Base-by-base conservation (phyloP, 1,284 basidiomycete species). In the Moniliella sp. region DNA sequence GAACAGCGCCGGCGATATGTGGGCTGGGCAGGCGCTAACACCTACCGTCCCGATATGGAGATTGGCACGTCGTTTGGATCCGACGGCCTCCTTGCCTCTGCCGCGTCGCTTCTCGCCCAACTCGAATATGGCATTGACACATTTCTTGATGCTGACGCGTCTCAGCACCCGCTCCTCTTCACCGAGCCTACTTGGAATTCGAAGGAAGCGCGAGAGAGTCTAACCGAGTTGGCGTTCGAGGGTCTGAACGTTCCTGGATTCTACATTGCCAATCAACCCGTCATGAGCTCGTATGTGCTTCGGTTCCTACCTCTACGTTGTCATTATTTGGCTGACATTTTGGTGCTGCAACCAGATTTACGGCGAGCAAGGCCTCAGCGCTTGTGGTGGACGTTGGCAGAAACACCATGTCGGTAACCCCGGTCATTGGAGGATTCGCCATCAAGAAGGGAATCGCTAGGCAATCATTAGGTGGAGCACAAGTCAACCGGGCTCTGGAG, bases 111-210 rank as follows among this genome's bases (percentile, higher is more conserved):
- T 15, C 31, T 43, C 15, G 40, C 37, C 15, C 40, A 50, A 3
- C 36, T 38, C 25, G 15, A 28, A 3, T 43, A 49, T 27, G 41
- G 42, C 10, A 40, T 47, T 27, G 41, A 48, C 13, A 17, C 31
- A 4, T 31, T 42, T 16, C 36, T 54, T 5, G 42, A 39, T 1
- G 39, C 37, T 18, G 42, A 47, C 27, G 37, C 63, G 13, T 64
- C 72, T 5, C 82, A 94, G 50, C 86, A 93, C 52, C 91, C 91
- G 1, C 63, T 94, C 21, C 70, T 99, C 33, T 71, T 88, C 14
- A 94, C 91, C 1, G 91, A 99, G 61, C 78, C 86, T 1, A 75
- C 86, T 3, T 97, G 88, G 84, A 94, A 94, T 57, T 79, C 82
- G 0, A 67, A 74, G 18, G 74, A 75, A 12, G 82, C 86, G 51